Evolutionary conservation across 176 grass and related monocot genomes (phyloP).

Genomic region (Zoysia pacifica): DNA sequence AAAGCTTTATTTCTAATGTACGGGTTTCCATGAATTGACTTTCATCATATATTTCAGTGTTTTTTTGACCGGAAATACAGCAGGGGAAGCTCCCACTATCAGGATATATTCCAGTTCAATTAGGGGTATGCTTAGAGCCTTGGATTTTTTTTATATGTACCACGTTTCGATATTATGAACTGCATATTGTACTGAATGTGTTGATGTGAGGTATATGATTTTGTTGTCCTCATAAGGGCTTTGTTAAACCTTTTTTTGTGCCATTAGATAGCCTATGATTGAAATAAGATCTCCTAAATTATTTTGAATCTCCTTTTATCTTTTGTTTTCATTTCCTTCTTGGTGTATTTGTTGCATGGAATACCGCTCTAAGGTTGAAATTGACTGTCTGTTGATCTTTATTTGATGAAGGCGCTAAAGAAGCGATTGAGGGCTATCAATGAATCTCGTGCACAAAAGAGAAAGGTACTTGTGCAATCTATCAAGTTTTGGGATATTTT

Average conservation of each 20-base stretch:
- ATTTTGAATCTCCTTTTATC: background rate
- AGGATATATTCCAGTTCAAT: background rate
- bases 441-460: slow-evolving; percentile 95
- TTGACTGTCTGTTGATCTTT: slow-evolving; percentile 42
- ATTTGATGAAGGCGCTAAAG: slow-evolving; percentile 63
- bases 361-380: slow-evolving; percentile 7
- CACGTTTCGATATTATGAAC: slow-evolving; percentile 2
- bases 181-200: slow-evolving; percentile 9
- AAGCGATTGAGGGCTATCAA: slow-evolving; percentile 93
- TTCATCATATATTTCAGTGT: too few species aligned
- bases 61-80: background rate
- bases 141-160: background rate
- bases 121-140: background rate
- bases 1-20: background rate
- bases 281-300: background rate
- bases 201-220: background rate
- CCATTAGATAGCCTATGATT: background rate
- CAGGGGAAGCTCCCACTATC: too few species aligned
- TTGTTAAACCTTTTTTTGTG: background rate
- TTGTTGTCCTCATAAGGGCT: background rate
- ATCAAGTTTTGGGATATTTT: slow-evolving; percentile 23
- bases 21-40: background rate
- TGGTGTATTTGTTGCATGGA: slow-evolving; percentile 16
- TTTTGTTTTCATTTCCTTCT: background rate
- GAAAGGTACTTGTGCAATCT: slow-evolving; percentile 64